These are phyloP conservation scores for Penicillium steckii DNA, from an alignment of 495 filamentous ascomycete genomes.

Conservation along the genomic window DNA sequence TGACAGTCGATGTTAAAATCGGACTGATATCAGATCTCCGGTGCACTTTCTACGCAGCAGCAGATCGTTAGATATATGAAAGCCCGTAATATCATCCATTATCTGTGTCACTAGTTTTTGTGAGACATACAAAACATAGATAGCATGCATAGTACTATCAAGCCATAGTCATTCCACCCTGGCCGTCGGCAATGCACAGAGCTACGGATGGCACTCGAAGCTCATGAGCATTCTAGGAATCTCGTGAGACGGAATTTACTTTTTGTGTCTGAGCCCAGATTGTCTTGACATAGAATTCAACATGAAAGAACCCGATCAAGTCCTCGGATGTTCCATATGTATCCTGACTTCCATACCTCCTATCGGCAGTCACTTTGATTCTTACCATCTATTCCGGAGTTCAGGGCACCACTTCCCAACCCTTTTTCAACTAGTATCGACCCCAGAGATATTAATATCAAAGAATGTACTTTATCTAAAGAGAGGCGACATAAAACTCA, in stretches of 20 bases:
- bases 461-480: slow-evolving; percentile 3
- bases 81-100: slow-evolving; percentile 5
- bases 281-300: slow-evolving; percentile 19
- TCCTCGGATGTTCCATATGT: slow-evolving; percentile 10
- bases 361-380: slow-evolving; percentile 15
- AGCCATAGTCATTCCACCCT: slow-evolving; percentile 17
- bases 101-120: slow-evolving; percentile 13
- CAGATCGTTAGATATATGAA: not conserved
- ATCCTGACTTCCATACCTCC: slow-evolving; percentile 6
- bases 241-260: slow-evolving; percentile 17
- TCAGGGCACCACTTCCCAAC: slow-evolving; percentile 1
- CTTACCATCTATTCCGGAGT: slow-evolving; percentile 18
- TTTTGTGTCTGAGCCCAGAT: slow-evolving; percentile 12
- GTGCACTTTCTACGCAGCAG: slow-evolving; percentile 7
- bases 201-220: slow-evolving; percentile 17
- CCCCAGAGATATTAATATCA: not conserved
- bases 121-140: slow-evolving; percentile 24
- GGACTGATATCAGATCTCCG: slow-evolving; percentile 13
- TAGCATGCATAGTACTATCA: slow-evolving; percentile 12
- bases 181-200: slow-evolving; percentile 15
- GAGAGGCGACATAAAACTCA: slow-evolving; percentile 5
- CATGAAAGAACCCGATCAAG: slow-evolving; percentile 8
- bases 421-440: not conserved
- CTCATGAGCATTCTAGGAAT: not conserved
- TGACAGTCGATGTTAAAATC: slow-evolving; percentile 19